phyloP scores from a whole-genome alignment of 2,329 filamentous ascomycete genomes.

The Fusarium nanum region DNA sequence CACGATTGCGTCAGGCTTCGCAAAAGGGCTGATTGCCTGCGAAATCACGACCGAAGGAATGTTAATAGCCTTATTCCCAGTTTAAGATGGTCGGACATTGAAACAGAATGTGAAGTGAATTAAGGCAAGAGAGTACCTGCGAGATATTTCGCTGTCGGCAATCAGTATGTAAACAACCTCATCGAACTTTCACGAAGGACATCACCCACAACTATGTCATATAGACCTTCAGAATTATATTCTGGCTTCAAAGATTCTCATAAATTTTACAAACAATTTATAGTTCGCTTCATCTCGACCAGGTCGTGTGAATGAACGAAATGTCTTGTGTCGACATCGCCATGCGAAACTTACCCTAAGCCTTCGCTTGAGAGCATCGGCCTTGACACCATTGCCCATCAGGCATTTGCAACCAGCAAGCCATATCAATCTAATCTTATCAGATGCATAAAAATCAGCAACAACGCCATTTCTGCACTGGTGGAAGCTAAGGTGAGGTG shows the following conservation, averaged over 20 bases:
- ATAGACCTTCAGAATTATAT: fast-evolving
- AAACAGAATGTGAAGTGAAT: too few species aligned
- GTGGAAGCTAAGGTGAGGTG: not conserved
- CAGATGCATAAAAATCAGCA: not conserved
- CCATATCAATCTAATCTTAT: conserved; percentile 27
- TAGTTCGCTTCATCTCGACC: not conserved
- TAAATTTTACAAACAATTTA: not conserved
- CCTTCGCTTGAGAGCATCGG: not conserved
- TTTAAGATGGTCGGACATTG: too few species aligned
- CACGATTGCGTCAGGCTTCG: too few species aligned
- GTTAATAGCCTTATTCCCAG: too few species aligned
- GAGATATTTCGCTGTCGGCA: fast-evolving
- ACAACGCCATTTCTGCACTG: not conserved
- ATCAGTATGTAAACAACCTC: too few species aligned
- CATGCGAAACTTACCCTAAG: conserved; percentile 8
- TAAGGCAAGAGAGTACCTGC: not conserved
- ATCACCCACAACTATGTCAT: too few species aligned
- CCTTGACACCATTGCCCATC: not conserved
- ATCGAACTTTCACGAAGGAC: too few species aligned
- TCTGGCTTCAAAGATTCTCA: not conserved
- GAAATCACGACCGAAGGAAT: too few species aligned
- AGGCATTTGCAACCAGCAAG: not conserved
- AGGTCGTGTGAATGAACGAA: not conserved
- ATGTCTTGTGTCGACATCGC: not conserved
- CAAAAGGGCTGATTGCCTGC: too few species aligned